These are phyloP conservation scores for Neurospora africana DNA, from an alignment of 495 filamentous ascomycete genomes.

Conservation along the genomic window DNA sequence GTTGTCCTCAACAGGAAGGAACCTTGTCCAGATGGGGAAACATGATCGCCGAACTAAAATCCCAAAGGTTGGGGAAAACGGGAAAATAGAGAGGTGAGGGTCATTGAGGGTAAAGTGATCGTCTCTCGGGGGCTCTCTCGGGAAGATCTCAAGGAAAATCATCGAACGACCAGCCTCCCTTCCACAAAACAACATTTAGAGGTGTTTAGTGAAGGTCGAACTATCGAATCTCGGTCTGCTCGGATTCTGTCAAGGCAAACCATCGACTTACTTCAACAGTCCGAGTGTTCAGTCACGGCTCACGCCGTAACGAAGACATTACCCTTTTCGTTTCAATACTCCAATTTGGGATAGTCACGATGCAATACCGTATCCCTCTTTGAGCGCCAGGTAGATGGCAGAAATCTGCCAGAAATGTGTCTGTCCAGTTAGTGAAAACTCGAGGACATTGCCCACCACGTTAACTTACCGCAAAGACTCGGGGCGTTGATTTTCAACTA, in stretches of 20 bases:
- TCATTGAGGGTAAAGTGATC: not conserved
- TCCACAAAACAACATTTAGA: not conserved
- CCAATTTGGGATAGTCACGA: not conserved
- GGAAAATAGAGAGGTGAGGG: not conserved
- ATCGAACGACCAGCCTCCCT: not conserved
- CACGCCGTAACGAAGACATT: not conserved
- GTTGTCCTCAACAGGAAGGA: not conserved
- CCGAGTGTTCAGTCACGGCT: not conserved
- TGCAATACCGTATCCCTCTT: not conserved
- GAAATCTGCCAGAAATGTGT: not conserved
- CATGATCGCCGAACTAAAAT: not conserved
- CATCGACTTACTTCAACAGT: not conserved
- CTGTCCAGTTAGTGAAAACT: no score
- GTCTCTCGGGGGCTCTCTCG: not conserved
- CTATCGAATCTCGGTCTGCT: not conserved
- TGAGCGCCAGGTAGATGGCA: not conserved
- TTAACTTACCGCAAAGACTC: no score
- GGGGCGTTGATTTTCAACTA: no score
- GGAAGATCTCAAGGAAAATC: not conserved
- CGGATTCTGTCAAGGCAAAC: not conserved
- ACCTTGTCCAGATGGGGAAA: not conserved
- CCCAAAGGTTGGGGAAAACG: not conserved
- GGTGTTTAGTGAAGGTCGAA: not conserved
- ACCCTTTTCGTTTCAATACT: not conserved
- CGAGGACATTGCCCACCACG: no score